Evolutionary conservation across 2,329 filamentous ascomycete species (phyloP).

Genomic region (Trichophyton benhamiae): DNA sequence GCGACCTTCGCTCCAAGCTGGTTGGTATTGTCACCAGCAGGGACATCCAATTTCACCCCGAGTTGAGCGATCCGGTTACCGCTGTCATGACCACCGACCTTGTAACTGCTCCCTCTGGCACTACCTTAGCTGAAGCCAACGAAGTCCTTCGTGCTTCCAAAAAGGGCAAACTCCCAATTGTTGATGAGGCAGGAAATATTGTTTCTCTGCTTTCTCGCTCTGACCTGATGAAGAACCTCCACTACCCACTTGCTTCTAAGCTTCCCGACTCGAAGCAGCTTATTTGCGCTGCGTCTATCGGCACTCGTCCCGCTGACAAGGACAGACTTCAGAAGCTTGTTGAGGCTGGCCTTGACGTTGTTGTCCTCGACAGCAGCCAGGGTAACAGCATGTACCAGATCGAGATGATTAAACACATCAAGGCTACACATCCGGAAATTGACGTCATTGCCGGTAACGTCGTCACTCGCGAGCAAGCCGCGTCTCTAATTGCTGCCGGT

Average conservation of each 20-base stretch:
- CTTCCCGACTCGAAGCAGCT: slow-evolving; percentile 95
- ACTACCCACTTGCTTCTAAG: slow-evolving; percentile 95
- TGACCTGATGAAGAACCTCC: slow-evolving; percentile 95
- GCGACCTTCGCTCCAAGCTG: slow-evolving; percentile 87
- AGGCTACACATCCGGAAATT: slow-evolving; percentile 68
- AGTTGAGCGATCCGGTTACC: slow-evolving; percentile 59
- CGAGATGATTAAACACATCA: slow-evolving; percentile 95
- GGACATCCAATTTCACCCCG: slow-evolving; percentile 91
- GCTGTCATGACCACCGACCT: slow-evolving; percentile 94
- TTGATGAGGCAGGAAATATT: slow-evolving; percentile 71
- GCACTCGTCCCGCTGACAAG: slow-evolving; percentile 90
- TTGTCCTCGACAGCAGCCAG: slow-evolving; percentile 90
- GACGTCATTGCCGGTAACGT: slow-evolving; percentile 98
- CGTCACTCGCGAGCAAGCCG: slow-evolving; percentile 92
- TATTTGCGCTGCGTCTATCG: slow-evolving; percentile 87
- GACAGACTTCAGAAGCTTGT: slow-evolving; percentile 71
- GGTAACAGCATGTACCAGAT: slow-evolving; percentile 98
- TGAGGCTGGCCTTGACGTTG: slow-evolving; percentile 88
- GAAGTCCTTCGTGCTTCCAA: slow-evolving; percentile 85
- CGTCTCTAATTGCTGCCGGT: slow-evolving; percentile 78
- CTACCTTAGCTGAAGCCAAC: slow-evolving; percentile 80
- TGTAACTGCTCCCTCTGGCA: slow-evolving; percentile 71
- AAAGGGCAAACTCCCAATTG: slow-evolving; percentile 95
- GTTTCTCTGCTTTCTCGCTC: slow-evolving; percentile 87
- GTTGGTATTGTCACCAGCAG: slow-evolving; percentile 95